Evolutionary conservation across 495 filamentous ascomycete genomes (phyloP).

Genomic region (Haplographium delicatum): DNA sequence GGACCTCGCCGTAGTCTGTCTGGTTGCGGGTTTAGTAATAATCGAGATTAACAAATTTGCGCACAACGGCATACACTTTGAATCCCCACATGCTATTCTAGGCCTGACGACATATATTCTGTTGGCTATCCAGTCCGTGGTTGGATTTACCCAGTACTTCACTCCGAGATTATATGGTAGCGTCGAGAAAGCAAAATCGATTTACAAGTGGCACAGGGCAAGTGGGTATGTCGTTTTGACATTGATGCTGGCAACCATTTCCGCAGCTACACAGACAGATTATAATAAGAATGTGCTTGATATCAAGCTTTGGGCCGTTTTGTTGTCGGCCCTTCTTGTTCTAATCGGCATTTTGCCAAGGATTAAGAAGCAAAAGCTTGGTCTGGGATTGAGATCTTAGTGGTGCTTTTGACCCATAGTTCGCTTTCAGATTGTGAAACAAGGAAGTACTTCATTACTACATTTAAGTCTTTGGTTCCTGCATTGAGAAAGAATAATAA

Average conservation of each 20-base stretch:
- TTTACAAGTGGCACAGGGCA: conserved; percentile 86
- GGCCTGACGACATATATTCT: conserved; percentile 71
- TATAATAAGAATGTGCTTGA: conserved; percentile 56
- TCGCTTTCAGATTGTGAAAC: not conserved
- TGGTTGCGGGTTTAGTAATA: conserved; percentile 62
- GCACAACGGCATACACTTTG: conserved; percentile 60
- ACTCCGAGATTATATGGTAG: conserved; percentile 67
- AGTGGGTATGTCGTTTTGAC: conserved; percentile 71
- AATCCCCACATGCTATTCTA: conserved; percentile 71
- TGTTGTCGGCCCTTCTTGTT: conserved; percentile 52
- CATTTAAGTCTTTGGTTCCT: too few species aligned
- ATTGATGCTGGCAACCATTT: conserved; percentile 66
- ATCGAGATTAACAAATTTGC: conserved; percentile 79
- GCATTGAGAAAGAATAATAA: too few species aligned
- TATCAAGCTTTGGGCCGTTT: conserved; percentile 68
- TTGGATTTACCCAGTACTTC: conserved; percentile 78
- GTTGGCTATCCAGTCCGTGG: conserved; percentile 63
- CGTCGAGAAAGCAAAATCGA: conserved; percentile 66
- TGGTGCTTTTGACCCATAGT: not conserved
- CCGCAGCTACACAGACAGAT: conserved; percentile 68
- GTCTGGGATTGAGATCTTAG: conserved; percentile 25
- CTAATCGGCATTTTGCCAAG: conserved; percentile 67
- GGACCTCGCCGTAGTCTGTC: conserved; percentile 51
- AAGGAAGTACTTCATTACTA: too few species aligned
- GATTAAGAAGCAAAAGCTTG: conserved; percentile 79